Evolutionary conservation across 371 early-diverging fungal species (phyloP), one percentile per base, ranked within the genome.

Genomic region (Apophysomyces sp.): DNA sequence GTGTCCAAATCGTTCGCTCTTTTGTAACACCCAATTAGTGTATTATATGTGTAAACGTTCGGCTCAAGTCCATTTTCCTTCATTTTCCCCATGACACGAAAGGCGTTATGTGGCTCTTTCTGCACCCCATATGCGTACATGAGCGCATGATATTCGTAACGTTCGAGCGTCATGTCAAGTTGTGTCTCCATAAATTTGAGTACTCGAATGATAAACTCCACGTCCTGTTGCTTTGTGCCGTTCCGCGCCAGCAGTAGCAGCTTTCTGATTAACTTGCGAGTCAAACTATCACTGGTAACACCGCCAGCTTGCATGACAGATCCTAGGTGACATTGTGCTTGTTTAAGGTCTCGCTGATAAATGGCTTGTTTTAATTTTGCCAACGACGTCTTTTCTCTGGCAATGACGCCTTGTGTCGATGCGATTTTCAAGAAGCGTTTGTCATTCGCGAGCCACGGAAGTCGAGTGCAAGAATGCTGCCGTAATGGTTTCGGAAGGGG

Each of bases 11-110:
- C 73, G 21, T 77, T 72, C 1, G 32, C 52, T 0, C 78, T 71
- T 39, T 84, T 81, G 60, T 75, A 84, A 13, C 80, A 81, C 12
- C 80, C 72, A 7, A 87, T 57, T 12, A 85, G 58, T 0, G 77
- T 84, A 58, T 84, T 82, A 60, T 81, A 85, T 1, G 83, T 71
- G 52, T 75, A 67, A 7, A 69, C 44, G 9, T 65, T 76, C 1
- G 73, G 72, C 1, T 40, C 13, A 2, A 77, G 11, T 56, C 68
- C 53, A 18, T 60, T 52, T 5, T 37, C 57, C 13, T 55, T 28
- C 80, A 88, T 84, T 8, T 62, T 53, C 4, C 70, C 49, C 1
- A 71, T 61, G 11, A 81, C 39, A 2, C 27, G 21, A 16, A 66
- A 55, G 0, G 77, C 74, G 9, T 64, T 32, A 6, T 69, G 57